A percentile compares a stretch with the other conserved stretches of the same genome.
Evolutionary conservation across 345 rosid species (phyloP).

Genomic region (Sapria himalayana): DNA sequence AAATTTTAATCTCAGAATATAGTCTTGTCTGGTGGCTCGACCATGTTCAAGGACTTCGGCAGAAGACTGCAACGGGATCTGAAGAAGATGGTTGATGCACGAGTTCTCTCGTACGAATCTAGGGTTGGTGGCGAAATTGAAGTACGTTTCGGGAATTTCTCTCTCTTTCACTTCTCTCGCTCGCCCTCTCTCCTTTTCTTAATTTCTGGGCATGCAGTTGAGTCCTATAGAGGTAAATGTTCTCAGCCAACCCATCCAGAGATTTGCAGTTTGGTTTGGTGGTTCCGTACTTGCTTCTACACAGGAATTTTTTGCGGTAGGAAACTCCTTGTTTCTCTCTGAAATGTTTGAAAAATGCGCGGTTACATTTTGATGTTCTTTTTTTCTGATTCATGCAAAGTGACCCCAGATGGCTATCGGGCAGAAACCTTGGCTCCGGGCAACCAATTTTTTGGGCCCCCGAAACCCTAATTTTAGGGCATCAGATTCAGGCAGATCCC

Average conservation of each 20-base stretch:
- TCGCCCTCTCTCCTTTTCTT: no score
- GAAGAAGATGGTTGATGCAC: slow-evolving; percentile 85
- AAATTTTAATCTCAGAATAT: slow-evolving; percentile 42
- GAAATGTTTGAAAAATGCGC: background rate
- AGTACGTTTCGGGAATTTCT: slow-evolving; percentile 20
- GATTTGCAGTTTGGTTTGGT: slow-evolving; percentile 97
- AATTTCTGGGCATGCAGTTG: slow-evolving; percentile 22
- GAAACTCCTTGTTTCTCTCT: slow-evolving; percentile 7
- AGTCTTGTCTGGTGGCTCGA: slow-evolving; percentile 93
- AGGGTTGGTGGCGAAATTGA: slow-evolving; percentile 53
- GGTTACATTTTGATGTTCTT: no score
- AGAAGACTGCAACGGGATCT: slow-evolving; percentile 92
- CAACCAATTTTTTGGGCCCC: no score
- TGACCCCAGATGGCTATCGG: no score
- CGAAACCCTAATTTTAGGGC: no score
- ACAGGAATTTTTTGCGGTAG: slow-evolving; percentile 80
- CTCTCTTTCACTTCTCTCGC: no score
- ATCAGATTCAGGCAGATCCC: no score
- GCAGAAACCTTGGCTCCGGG: no score
- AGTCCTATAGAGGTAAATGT: slow-evolving; percentile 94
- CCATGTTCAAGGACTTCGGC: slow-evolving; percentile 96
- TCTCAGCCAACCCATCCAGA: slow-evolving; percentile 86
- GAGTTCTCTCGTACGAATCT: slow-evolving; percentile 67
- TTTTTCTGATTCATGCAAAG: no score
- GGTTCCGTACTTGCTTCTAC: slow-evolving; percentile 98